These are phyloP conservation scores for Volvariella volvacea DNA, from an alignment of 1,284 basidiomycete genomes.

Conservation along the genomic window DNA sequence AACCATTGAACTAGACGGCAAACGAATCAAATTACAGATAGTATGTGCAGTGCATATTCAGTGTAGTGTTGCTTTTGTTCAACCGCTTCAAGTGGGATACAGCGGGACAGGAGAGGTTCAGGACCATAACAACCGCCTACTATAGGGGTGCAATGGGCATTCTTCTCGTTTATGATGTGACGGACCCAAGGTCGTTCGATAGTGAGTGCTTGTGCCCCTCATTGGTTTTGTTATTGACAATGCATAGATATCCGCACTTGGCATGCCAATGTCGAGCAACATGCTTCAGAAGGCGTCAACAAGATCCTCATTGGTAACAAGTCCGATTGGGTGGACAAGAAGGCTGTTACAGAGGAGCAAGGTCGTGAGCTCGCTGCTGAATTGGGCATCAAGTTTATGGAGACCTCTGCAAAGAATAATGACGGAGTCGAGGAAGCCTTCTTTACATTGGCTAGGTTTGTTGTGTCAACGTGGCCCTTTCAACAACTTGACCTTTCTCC, in stretches of 20 bases:
- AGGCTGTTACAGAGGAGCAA: constrained; percentile 84
- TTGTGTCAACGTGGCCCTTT: constrained; percentile 7
- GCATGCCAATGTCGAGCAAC: constrained; percentile 98
- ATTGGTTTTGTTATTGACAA: constrained; percentile 5
- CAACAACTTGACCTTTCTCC: neutral
- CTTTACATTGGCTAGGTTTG: constrained; percentile 91
- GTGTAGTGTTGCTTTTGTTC: constrained; percentile 2
- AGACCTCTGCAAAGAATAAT: constrained; percentile 97
- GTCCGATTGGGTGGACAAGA: constrained; percentile 98
- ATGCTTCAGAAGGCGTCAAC: constrained; percentile 97
- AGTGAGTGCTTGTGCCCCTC: constrained; percentile 54
- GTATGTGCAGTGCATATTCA: constrained; percentile 38
- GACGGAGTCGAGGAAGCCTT: constrained; percentile 99
- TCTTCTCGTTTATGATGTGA: constrained; percentile 96
- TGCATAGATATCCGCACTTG: constrained; percentile 94
- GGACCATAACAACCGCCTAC: constrained; percentile 99
- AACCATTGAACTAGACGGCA: constrained; percentile 94
- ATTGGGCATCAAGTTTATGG: constrained; percentile 93
- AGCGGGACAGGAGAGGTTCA: constrained; percentile 98
- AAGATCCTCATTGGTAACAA: constrained; percentile 99
- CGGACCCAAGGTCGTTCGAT: constrained; percentile 96
- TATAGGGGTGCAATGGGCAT: constrained; percentile 99
- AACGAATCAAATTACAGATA: constrained; percentile 95
- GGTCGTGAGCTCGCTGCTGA: constrained; percentile 80
- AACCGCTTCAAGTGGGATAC: constrained; percentile 80